Conservation (phyloP, 805 yeast genomes). For the Ogataea pilisensis region DNA sequence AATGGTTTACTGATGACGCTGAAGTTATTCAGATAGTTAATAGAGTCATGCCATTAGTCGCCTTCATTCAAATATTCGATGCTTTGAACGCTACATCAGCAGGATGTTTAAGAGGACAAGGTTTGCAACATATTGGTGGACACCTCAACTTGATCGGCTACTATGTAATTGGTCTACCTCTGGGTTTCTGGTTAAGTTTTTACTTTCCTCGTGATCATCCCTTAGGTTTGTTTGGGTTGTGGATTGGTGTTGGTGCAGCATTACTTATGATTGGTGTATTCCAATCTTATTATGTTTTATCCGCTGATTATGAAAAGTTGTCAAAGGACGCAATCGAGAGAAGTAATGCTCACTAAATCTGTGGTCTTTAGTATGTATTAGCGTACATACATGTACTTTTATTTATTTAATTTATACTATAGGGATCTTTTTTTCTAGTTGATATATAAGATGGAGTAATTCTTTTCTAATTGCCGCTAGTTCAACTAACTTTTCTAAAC, state of each 20-base stretch:
- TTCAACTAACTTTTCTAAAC: slow-evolving; percentile 8
- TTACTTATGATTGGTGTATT: slow-evolving; percentile 40
- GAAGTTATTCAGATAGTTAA: slow-evolving; percentile 25
- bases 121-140: slow-evolving; percentile 55
- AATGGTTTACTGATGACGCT: slow-evolving; percentile 29
- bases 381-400: too few relatives aligned
- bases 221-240: slow-evolving; percentile 37
- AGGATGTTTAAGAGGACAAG: slow-evolving; percentile 56
- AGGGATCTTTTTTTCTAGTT: slow-evolving; percentile 2
- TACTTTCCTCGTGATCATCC: slow-evolving; percentile 32
- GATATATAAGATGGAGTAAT: slow-evolving; percentile 4
- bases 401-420: too few relatives aligned
- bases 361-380: too few relatives aligned
- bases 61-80: slow-evolving; percentile 44
- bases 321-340: slow-evolving; percentile 42
- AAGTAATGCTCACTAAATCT: slow-evolving; percentile 25
- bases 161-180: slow-evolving; percentile 66
- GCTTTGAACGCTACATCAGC: slow-evolving; percentile 45
- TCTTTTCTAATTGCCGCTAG: slow-evolving; percentile 10
- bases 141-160: slow-evolving; percentile 52
- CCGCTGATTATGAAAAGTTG: slow-evolving; percentile 48
- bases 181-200: slow-evolving; percentile 58
- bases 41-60: slow-evolving; percentile 28
- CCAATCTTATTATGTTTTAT: slow-evolving; percentile 45
- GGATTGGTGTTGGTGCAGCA: slow-evolving; percentile 33